Percentiles rank a stretch among this genome's conserved stretches.
Conservation (phyloP, 129 eudicot genomes). For the Helianthus tuberosus region DNA sequence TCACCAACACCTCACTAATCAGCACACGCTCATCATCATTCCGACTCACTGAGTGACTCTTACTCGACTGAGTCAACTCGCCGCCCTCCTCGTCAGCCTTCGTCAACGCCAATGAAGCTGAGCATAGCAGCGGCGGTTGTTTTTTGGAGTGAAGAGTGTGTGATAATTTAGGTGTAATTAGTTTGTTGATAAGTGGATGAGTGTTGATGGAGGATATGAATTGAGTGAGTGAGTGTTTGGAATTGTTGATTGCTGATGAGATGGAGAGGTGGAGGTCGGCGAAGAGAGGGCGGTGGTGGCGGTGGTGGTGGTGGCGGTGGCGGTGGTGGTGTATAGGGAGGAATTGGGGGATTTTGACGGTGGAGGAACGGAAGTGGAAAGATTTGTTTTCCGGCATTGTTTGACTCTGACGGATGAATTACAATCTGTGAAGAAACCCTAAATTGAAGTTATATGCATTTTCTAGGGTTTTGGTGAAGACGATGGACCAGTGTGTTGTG, state of each 20-base stretch:
- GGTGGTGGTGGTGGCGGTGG: conserved; percentile 16
- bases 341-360: conserved; percentile 56
- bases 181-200: conserved; percentile 27
- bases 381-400: conserved; percentile 63
- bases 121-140: conserved; percentile 42
- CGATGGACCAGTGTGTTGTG: background rate
- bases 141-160: conserved; percentile 22
- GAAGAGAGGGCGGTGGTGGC: conserved; percentile 26
- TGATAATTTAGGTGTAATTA: conserved; percentile 12
- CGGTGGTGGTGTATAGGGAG: conserved; percentile 22
- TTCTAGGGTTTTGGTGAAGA: background rate
- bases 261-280: conserved; percentile 38
- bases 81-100: conserved; percentile 43
- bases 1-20: conserved; percentile 89
- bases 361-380: conserved; percentile 53
- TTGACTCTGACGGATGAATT: conserved; percentile 16
- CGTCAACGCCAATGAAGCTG: conserved; percentile 55
- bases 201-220: conserved; percentile 35
- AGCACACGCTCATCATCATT: conserved; percentile 82
- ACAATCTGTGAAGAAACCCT: background rate
- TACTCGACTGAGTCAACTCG: conserved; percentile 32
- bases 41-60: conserved; percentile 38
- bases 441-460: background rate
- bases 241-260: conserved; percentile 32
- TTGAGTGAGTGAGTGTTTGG: conserved; percentile 43